Evolutionary conservation across 1,284 basidiomycete genomes (phyloP), one percentile per base, ranked within the genome.

Genomic region (Mycosarcoma maydis): DNA sequence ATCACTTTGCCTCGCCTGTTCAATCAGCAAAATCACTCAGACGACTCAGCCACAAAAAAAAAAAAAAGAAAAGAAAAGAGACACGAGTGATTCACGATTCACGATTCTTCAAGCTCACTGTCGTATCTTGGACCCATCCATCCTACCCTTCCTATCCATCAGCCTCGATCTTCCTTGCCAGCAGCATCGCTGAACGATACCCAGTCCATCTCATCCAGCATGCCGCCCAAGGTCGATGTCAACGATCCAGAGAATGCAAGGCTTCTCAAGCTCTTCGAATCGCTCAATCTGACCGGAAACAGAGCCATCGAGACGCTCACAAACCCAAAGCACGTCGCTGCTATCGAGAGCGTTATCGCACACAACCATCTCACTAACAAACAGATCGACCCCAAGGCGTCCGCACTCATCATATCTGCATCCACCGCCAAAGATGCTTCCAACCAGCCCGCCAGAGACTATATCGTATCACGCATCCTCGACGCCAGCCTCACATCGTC

Each of bases 311-410:
- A 97, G 38, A 80, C 76, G 3, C 72, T 78, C 20, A 70, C 77
- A 41, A 79, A 79, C 17, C 61, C 77, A 11, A 82, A 80, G 53
- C 72, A 75, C 33, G 61, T 66, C 14, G 56, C 67, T 19, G 85
- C 89, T 6, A 86, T 96, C 60, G 88, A 88, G 72, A 87, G 87
- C 26, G 86, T 93, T 49, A 89, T 94, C 72, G 86, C 88, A 11
- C 51, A 65, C 39, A 59, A 71, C 49, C 32, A 55, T n/a, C 76
- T 79, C 41, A 46, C 65, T 20, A 16, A 49, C 37, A 56, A 83
- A 51, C 75, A 79, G 10, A 85, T 92, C 27, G 90, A 91, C 56
- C 92, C 94, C 80, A 94, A 92, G 83, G 88, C 88, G 69, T 92
- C 90, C 0, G 86, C 87, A 1, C 84, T 95, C 13, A 79, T 92